Conservation (phyloP, 148 eudicot genomes). For the Gaultheria prostrata region DNA sequence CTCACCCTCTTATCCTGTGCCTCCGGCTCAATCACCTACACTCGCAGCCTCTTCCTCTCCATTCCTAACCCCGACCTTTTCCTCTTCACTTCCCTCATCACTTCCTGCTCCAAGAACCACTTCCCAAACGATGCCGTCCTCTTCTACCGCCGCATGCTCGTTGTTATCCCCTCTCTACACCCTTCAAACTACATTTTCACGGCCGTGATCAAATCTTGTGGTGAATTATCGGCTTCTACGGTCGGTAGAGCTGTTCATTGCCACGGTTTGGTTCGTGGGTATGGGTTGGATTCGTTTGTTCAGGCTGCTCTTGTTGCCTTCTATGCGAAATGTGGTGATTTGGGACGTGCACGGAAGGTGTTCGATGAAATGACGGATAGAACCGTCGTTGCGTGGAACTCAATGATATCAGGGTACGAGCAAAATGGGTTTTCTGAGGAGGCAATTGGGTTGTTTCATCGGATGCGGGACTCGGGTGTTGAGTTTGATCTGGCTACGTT, state of each 20-base stretch:
- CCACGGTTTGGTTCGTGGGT: slow-evolving; percentile 45
- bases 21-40: slow-evolving; percentile 34
- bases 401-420: slow-evolving; percentile 62
- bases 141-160: slow-evolving; percentile 43
- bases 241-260: slow-evolving; percentile 42
- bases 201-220: slow-evolving; percentile 44
- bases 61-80: slow-evolving; percentile 48
- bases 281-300: slow-evolving; percentile 43
- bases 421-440: slow-evolving; percentile 50
- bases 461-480: slow-evolving; percentile 38
- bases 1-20: slow-evolving; percentile 42
- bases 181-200: slow-evolving; percentile 48
- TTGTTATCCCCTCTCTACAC: neutral
- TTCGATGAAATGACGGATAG: slow-evolving; percentile 55
- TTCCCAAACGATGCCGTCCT: slow-evolving; percentile 32
- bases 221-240: slow-evolving; percentile 22
- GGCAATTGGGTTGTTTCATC: slow-evolving; percentile 44
- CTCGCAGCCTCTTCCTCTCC: slow-evolving; percentile 42
- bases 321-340: slow-evolving; percentile 46
- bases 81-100: slow-evolving; percentile 55
- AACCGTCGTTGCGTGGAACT: slow-evolving; percentile 58
- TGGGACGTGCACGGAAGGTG: slow-evolving; percentile 43
- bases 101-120: slow-evolving; percentile 38
- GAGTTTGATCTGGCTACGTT: slow-evolving; percentile 45
- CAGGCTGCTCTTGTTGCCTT: slow-evolving; percentile 42